These are phyloP conservation scores for Rhizomucor pusillus DNA, from an alignment of 371 early-diverging fungal genomes.

Conservation along the genomic window DNA sequence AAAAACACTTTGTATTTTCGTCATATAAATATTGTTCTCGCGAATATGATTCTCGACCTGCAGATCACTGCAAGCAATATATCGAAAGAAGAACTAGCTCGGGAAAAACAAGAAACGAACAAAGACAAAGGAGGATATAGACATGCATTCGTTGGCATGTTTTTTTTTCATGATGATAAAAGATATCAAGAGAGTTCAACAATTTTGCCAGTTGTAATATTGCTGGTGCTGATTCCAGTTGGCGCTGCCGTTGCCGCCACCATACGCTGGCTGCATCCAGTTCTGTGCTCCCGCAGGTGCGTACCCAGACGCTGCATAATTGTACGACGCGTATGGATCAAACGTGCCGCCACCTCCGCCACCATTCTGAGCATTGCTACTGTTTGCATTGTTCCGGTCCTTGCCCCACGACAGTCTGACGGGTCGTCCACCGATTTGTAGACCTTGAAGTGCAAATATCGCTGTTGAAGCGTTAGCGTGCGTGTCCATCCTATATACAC, in stretches of 20 bases:
- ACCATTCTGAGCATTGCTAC: neutral
- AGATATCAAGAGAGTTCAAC: too few species aligned
- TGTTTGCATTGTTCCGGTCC: conserved; percentile 56
- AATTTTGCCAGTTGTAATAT: too few species aligned
- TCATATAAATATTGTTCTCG: too few species aligned
- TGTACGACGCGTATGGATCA: conserved; percentile 17
- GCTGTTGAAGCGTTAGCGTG: conserved; percentile 89
- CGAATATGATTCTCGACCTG: too few species aligned
- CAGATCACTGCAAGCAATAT: too few species aligned
- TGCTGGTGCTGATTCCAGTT: too few species aligned
- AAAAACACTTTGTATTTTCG: too few species aligned
- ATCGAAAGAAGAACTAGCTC: too few species aligned
- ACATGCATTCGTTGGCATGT: too few species aligned
- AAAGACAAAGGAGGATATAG: too few species aligned
- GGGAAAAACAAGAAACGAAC: too few species aligned
- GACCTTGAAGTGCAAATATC: conserved; percentile 76
- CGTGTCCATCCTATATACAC: conserved; percentile 72
- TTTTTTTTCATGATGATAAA: too few species aligned
- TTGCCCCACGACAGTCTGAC: conserved; percentile 86
- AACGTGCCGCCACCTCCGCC: conserved; percentile 3
- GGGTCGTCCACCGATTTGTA: conserved; percentile 69
- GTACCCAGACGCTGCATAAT: conserved; percentile 3
- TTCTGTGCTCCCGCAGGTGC: conserved; percentile 10
- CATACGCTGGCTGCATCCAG: conserved; percentile 18
- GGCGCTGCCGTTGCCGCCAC: conserved; percentile 9